Percentiles rank a stretch among this genome's conserved stretches.
phyloP scores from a whole-genome alignment of 331 rosid genomes.

The Phaseolus coccineus region DNA sequence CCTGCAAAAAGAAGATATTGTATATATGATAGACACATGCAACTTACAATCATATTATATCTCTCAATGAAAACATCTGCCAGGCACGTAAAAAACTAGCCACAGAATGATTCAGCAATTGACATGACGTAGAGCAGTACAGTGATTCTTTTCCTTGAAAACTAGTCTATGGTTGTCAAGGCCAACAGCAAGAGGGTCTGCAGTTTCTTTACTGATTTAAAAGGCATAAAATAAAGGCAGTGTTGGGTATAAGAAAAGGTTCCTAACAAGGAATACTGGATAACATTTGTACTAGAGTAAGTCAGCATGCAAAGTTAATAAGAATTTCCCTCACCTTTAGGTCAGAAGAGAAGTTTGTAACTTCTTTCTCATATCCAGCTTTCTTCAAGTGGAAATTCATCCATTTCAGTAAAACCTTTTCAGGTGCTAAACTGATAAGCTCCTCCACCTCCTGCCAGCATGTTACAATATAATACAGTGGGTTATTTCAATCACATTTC shows the following conservation, averaged over 20 bases:
- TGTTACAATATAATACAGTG: not conserved
- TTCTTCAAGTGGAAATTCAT: constrained; percentile 97
- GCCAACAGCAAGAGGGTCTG: constrained; percentile 33
- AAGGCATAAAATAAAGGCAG: constrained; percentile 1
- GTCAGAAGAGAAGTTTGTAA: constrained; percentile 95
- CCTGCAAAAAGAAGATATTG: constrained; percentile 64
- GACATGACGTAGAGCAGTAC: constrained; percentile 23
- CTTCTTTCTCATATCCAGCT: constrained; percentile 93
- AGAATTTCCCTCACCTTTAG: constrained; percentile 71
- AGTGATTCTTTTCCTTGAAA: constrained; percentile 36
- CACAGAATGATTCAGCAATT: constrained; percentile 22
- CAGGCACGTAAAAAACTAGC: constrained; percentile 17
- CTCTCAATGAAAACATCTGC: constrained; percentile 9
- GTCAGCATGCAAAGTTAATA: constrained; percentile 31
- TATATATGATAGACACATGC: constrained; percentile 10
- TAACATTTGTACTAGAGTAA: constrained; percentile 1
- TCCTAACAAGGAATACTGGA: constrained; percentile 17
- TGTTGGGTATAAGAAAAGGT: constrained; percentile 11
- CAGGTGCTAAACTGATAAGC: constrained; percentile 92
- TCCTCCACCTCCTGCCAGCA: constrained; percentile 94
- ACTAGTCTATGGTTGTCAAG: constrained; percentile 12
- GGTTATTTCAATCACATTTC: constrained; percentile 14
- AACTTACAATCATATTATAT: constrained; percentile 24
- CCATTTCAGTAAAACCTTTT: constrained; percentile 95
- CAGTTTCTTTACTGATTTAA: constrained; percentile 32